phyloP scores from a whole-genome alignment of 192 early-diverging fungal genomes.

The Mortierella alpina region DNA sequence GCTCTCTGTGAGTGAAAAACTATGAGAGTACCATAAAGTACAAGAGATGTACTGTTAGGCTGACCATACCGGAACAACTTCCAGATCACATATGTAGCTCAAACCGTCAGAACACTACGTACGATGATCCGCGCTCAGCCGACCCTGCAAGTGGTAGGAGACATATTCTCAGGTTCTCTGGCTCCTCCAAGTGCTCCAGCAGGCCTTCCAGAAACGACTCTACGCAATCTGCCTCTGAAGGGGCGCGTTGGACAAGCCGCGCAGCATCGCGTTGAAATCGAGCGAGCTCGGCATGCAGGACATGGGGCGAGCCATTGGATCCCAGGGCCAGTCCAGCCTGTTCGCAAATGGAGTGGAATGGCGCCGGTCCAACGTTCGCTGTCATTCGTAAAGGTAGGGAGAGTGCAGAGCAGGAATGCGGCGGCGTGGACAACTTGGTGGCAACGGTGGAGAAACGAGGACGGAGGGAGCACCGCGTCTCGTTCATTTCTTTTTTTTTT shows the following conservation, averaged over 20 bases:
- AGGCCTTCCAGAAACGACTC: conserved; percentile 48
- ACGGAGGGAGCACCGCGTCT: no score
- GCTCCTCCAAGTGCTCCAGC: conserved; percentile 44
- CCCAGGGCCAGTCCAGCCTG: conserved; percentile 32
- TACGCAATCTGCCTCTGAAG: conserved; percentile 6
- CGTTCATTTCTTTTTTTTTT: no score
- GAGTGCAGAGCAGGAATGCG: no score
- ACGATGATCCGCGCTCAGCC: conserved; percentile 13
- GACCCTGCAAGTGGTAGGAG: conserved; percentile 30
- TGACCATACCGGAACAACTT: no score
- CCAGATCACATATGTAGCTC: neutral
- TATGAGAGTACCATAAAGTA: neutral
- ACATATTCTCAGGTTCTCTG: conserved; percentile 24
- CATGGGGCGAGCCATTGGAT: conserved; percentile 10
- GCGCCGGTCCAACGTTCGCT: conserved; percentile 8
- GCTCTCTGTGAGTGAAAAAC: conserved; percentile 58
- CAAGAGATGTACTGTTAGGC: no score
- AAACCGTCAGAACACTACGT: neutral
- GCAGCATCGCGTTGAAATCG: conserved; percentile 38
- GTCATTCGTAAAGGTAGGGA: neutral
- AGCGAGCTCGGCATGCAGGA: conserved; percentile 25
- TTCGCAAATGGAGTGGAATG: conserved; percentile 35
- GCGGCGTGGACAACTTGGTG: no score
- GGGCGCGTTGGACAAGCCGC: conserved; percentile 20
- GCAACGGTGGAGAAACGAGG: no score